Conservation (phyloP, 768 basidiomycete species). For the Boletus sensibilis region DNA sequence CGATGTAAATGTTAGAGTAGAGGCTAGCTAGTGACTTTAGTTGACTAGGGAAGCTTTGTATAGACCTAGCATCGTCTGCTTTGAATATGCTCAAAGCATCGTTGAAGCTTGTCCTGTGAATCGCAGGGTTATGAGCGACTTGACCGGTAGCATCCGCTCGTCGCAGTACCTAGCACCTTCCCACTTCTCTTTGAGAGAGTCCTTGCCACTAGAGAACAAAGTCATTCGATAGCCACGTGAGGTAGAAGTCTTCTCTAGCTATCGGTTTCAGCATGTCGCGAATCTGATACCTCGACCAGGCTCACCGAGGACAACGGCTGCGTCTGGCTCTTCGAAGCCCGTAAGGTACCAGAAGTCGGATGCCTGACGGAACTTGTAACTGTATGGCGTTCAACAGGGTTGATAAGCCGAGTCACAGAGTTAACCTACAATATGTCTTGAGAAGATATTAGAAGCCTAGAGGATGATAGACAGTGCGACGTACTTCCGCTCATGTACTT, state of each 20-base stretch:
- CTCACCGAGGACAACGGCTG: constrained; percentile 80
- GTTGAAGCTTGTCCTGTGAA: constrained; percentile 57
- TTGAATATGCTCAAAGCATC: constrained; percentile 68
- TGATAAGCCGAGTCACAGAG: not conserved
- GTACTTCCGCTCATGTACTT: constrained; percentile 84
- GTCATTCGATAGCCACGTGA: constrained; percentile 84
- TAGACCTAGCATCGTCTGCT: constrained; percentile 70
- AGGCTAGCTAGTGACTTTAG: constrained; percentile 54
- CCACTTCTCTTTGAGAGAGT: constrained; percentile 83
- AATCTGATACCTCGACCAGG: constrained; percentile 9
- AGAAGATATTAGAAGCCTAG: constrained; percentile 14
- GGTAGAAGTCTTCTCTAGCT: constrained; percentile 64
- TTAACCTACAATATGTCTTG: constrained; percentile 73
- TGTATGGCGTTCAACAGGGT: constrained; percentile 33
- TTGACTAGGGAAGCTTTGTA: constrained; percentile 53
- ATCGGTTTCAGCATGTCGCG: not conserved
- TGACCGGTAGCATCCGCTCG: not conserved
- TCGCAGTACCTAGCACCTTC: constrained; percentile 69
- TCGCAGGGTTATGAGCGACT: not conserved
- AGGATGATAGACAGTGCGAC: constrained; percentile 30
- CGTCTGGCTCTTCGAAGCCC: constrained; percentile 91
- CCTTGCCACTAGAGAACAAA: constrained; percentile 75
- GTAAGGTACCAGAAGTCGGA: constrained; percentile 96
- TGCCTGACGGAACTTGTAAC: constrained; percentile 92
- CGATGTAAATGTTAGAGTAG: constrained; percentile 54